These are phyloP conservation scores for Inonotus obliquus DNA, from an alignment of 1,284 basidiomycete genomes.

Conservation along the genomic window DNA sequence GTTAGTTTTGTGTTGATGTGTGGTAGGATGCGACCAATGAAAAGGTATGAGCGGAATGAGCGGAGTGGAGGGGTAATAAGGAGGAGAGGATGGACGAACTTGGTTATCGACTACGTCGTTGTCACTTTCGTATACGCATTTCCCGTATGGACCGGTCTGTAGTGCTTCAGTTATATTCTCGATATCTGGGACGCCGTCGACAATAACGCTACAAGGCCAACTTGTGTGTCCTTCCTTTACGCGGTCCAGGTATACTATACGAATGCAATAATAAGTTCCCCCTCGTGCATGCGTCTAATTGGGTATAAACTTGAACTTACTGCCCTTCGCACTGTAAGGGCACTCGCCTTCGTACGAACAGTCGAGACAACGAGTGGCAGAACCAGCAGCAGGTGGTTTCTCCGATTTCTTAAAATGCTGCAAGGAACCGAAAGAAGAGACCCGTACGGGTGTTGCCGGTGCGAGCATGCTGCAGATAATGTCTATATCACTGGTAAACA, in stretches of 20 bases:
- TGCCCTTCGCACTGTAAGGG: constrained; percentile 81
- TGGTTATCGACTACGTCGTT: constrained; percentile 84
- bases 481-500: constrained; percentile 70
- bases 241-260: constrained; percentile 66
- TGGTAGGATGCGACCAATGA: too few species aligned
- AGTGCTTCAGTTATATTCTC: constrained; percentile 71
- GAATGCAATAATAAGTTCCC: not conserved
- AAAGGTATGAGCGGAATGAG: not conserved
- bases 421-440: constrained; percentile 82
- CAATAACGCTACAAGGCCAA: constrained; percentile 65
- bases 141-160: constrained; percentile 65
- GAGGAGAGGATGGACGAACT: constrained; percentile 23
- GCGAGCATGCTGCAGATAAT: constrained; percentile 75
- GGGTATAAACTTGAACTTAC: constrained; percentile 40
- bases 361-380: constrained; percentile 65
- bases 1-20: too few species aligned
- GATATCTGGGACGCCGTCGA: constrained; percentile 74
- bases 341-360: constrained; percentile 70
- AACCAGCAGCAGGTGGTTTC: constrained; percentile 66
- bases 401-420: constrained; percentile 70
- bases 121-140: constrained; percentile 76
- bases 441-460: constrained; percentile 54
- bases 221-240: constrained; percentile 47
- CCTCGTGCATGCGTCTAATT: not conserved
- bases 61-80: not conserved